These are phyloP conservation scores for Coniella vitis DNA, from an alignment of 2,329 filamentous ascomycete genomes.

Conservation along the genomic window DNA sequence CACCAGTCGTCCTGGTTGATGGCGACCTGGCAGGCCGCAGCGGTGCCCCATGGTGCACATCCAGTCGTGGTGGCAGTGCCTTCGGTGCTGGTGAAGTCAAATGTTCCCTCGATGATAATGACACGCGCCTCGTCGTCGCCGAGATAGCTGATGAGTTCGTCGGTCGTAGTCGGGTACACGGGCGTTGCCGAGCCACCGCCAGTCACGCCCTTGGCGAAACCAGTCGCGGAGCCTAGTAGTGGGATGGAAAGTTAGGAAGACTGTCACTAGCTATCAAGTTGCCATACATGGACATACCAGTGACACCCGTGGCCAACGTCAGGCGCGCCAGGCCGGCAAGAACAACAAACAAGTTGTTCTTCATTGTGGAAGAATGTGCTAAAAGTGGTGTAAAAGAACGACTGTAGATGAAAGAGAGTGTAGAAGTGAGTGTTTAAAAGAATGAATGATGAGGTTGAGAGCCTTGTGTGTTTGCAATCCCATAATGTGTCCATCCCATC, in stretches of 20 bases:
- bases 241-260: too few species aligned
- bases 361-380: not conserved
- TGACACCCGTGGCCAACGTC: constrained; percentile 4
- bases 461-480: too few species aligned
- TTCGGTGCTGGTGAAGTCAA: constrained; percentile 50
- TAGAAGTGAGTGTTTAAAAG: not conserved
- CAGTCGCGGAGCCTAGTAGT: constrained; percentile 30
- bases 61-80: constrained; percentile 45
- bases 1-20: constrained; percentile 57
- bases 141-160: constrained; percentile 53
- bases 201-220: constrained; percentile 46
- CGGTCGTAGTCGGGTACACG: constrained; percentile 46
- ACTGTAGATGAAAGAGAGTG: too few species aligned
- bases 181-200: constrained; percentile 50
- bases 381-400: too few species aligned
- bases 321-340: constrained; percentile 1
- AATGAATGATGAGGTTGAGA: not conserved
- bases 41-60: constrained; percentile 53
- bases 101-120: constrained; percentile 51
- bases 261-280: too few species aligned
- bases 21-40: constrained; percentile 46
- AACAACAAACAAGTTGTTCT: not conserved
- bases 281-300: constrained; percentile 5
- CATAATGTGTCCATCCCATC: too few species aligned
- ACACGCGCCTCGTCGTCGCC: constrained; percentile 44